Evolutionary conservation across 2,329 filamentous ascomycete genomes (phyloP).

Genomic region (Sporothrix humicola): DNA sequence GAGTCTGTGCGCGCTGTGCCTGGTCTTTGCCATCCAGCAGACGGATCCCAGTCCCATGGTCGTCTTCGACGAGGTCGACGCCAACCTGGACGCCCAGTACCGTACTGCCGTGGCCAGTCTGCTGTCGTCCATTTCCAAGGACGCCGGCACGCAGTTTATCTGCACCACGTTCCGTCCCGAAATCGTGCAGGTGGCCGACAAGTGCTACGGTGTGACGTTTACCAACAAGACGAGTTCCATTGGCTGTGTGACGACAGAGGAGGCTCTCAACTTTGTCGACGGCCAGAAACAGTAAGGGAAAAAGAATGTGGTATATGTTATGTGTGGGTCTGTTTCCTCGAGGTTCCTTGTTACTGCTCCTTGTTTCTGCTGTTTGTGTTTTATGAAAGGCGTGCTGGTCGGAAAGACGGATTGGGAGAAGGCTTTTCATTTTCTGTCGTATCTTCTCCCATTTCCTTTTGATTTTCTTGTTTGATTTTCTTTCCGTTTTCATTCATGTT

Average conservation of each 20-base stretch:
- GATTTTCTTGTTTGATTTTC: slow-evolving; percentile 2
- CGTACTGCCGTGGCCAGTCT: slow-evolving; percentile 92
- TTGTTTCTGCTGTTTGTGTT: slow-evolving; percentile 7
- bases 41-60: slow-evolving; percentile 98
- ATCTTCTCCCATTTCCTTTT: background rate
- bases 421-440: background rate
- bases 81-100: slow-evolving; percentile 97
- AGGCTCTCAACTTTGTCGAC: slow-evolving; percentile 92
- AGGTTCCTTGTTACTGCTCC: background rate
- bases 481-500: background rate
- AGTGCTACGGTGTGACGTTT: slow-evolving; percentile 96
- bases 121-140: slow-evolving; percentile 75
- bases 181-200: slow-evolving; percentile 93
- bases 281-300: slow-evolving; percentile 63
- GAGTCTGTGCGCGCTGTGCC: slow-evolving; percentile 94
- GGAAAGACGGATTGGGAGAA: slow-evolving; percentile 23
- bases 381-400: slow-evolving; percentile 34
- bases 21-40: slow-evolving; percentile 98
- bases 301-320: background rate
- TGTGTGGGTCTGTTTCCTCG: background rate
- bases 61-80: slow-evolving; percentile 98
- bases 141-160: slow-evolving; percentile 81
- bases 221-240: slow-evolving; percentile 93
- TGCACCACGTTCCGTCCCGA: slow-evolving; percentile 98
- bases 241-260: slow-evolving; percentile 84